Evolutionary conservation across 768 basidiomycete genomes (phyloP).

Genomic region (Naganishia kalamii): DNA sequence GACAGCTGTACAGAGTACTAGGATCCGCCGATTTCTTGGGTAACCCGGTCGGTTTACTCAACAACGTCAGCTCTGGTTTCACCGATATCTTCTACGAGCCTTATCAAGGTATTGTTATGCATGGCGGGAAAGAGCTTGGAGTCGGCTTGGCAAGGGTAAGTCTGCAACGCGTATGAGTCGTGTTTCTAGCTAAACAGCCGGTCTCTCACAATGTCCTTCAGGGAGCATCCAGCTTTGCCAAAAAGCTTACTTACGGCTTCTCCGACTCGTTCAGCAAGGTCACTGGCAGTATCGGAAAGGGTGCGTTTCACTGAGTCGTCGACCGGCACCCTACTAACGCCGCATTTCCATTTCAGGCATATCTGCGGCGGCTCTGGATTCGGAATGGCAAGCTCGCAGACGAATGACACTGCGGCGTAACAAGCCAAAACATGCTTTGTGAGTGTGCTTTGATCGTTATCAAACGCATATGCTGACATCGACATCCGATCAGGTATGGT

Average conservation of each 20-base stretch:
- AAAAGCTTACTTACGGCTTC: conserved; percentile 95
- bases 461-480: background rate
- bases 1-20: conserved; percentile 89
- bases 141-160: conserved; percentile 85
- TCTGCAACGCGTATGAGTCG: background rate
- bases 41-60: conserved; percentile 86
- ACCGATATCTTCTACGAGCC: conserved; percentile 99
- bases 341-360: conserved; percentile 52
- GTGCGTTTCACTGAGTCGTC: conserved; percentile 46
- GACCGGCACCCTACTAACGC: background rate
- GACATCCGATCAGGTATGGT: conserved; percentile 64
- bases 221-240: conserved; percentile 96
- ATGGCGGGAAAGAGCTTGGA: conserved; percentile 88
- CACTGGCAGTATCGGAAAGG: conserved; percentile 94
- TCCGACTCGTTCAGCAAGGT: conserved; percentile 97
- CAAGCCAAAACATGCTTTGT: conserved; percentile 93
- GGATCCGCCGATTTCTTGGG: conserved; percentile 89
- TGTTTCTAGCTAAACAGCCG: too few species aligned
- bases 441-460: conserved; percentile 38
- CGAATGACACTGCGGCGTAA: conserved; percentile 85
- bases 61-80: conserved; percentile 94
- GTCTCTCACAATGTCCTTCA: conserved; percentile 41
- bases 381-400: conserved; percentile 85
- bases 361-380: conserved; percentile 92
- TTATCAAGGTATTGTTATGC: conserved; percentile 91